Evolutionary conservation across 1,284 basidiomycete genomes (phyloP), one percentile per base, ranked within the genome.

Genomic region (Leccinum pachyderme): DNA sequence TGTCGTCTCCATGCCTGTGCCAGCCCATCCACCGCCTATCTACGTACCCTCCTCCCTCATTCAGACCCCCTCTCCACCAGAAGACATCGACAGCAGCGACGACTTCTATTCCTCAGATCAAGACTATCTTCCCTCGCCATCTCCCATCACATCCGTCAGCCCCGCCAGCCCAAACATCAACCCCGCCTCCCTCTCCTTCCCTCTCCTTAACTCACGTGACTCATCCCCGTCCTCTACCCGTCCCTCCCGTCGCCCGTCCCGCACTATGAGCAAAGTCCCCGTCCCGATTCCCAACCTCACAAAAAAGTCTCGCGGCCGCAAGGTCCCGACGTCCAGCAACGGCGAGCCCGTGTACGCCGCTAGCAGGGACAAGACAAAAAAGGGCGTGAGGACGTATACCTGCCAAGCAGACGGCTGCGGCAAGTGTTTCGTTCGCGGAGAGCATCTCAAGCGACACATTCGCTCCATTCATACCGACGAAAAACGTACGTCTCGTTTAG

Each of bases 261-360:
- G 68, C 24, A 9, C 58, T 22, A 68, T 65, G 44, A 56, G 53
- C 43, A 64, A 56, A 47, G 52, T 68, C 32, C 87, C 86, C 1
- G 75, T 86, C 13, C 86, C 87, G 7, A 79, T 89, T 22, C 86
- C 86, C 35, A 82, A 89, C 64, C 71, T 91, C 47, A 88, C 81
- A 57, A 91, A 90, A 78, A 89, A 87, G 71, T 87, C 85, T 55
- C 77, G 88, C 4, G 88, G 88, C 9, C 77, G 88, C 43, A 83
- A 84, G 57, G 88, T 91, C 8, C 88, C 88, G 2, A 80, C 80
- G 4, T 69, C 61, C 18, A 39, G 18, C 51, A 57, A 50, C 56
- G 65, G 60, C 29, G 56, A 57, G 52, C 61, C 65, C 57, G 49
- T 67, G 45, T 55, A 66, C 58, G 59, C 64, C 50, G 54, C 61